These are phyloP conservation scores for Pseudogymnoascus sp. DNA, from an alignment of 2,329 filamentous ascomycete genomes.

Conservation along the genomic window DNA sequence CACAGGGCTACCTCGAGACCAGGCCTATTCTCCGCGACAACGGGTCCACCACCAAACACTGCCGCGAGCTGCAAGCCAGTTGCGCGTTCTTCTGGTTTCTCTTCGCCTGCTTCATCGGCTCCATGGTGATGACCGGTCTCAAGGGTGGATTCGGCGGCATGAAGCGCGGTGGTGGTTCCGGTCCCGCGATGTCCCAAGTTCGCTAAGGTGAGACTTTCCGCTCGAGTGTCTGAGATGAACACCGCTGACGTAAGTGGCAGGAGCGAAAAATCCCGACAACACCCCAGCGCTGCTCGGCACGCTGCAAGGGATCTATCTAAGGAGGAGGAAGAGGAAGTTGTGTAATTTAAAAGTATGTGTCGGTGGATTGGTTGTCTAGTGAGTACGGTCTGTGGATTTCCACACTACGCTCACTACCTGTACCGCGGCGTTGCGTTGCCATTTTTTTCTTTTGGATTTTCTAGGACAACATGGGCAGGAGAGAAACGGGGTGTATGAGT, in stretches of 20 bases:
- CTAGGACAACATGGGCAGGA: not conserved
- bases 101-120: constrained; percentile 52
- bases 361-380: constrained; percentile 6
- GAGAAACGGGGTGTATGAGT: not conserved
- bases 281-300: not conserved
- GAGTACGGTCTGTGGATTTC: not conserved
- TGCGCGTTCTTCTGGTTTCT: constrained; percentile 75
- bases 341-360: constrained; percentile 6
- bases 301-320: not conserved
- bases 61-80: constrained; percentile 66
- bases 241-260: not conserved
- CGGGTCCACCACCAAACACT: constrained; percentile 57
- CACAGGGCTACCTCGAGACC: constrained; percentile 33
- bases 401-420: constrained; percentile 1
- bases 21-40: constrained; percentile 51
- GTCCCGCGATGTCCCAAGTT: constrained; percentile 47
- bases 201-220: not conserved
- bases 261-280: not conserved
- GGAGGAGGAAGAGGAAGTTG: not conserved
- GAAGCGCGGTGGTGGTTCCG: constrained; percentile 35
- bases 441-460: not conserved
- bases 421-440: not conserved
- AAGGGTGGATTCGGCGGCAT: constrained; percentile 33
- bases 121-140: constrained; percentile 42
- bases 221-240: not conserved